phyloP scores from a whole-genome alignment of 2,329 filamentous ascomycete genomes.

The Diaporthe sp. region DNA sequence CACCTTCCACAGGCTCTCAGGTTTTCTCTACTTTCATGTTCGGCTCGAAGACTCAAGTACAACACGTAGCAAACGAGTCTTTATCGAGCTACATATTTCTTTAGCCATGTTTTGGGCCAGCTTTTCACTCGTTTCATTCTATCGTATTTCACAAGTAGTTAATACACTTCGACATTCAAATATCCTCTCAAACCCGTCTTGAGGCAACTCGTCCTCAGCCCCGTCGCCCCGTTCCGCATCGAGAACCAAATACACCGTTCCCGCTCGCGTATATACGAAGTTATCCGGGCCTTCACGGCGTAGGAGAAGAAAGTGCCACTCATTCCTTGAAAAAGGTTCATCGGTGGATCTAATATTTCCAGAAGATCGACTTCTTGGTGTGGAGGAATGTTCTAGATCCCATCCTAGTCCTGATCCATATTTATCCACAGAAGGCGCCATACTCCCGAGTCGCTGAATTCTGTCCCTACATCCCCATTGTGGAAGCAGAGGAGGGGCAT shows the following conservation, averaged over 20 bases:
- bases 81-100: no score
- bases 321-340: fast-evolving
- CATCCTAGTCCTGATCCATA: background rate
- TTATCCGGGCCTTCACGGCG: background rate
- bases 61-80: no score
- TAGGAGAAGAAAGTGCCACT: background rate
- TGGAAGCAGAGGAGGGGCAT: background rate
- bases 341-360: background rate
- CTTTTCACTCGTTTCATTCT: background rate
- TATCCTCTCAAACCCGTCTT: background rate
- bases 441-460: no score
- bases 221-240: no score
- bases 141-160: background rate
- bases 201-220: background rate
- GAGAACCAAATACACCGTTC: background rate
- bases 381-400: background rate
- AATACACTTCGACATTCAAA: background rate
- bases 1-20: no score
- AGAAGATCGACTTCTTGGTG: background rate
- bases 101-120: background rate
- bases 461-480: background rate
- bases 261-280: background rate
- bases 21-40: no score
- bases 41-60: no score
- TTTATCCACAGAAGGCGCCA: fast-evolving